A percentile compares a stretch with the other conserved stretches of the same genome.
Conservation (phyloP, 2,329 filamentous ascomycete species). For the Aspergillus tubingensis region DNA sequence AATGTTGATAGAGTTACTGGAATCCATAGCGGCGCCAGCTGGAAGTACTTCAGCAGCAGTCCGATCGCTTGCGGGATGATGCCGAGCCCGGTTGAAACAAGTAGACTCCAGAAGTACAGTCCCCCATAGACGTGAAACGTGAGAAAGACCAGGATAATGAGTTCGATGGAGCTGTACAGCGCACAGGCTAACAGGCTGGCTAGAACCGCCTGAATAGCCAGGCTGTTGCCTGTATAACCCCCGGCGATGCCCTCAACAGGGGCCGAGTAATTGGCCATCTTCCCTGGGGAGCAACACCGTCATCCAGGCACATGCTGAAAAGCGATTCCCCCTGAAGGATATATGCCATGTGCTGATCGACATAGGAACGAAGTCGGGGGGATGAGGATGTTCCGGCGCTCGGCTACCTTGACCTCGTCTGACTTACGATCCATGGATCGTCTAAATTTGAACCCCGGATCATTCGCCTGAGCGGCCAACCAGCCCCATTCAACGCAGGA, state of each 20-base stretch:
- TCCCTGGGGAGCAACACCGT: background rate
- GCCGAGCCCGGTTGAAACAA: conserved; percentile 46
- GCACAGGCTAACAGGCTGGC: conserved; percentile 48
- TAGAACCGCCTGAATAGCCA: conserved; percentile 44
- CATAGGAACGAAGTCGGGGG: background rate
- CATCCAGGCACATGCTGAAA: background rate
- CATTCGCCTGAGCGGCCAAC: background rate
- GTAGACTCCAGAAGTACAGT: conserved; percentile 53
- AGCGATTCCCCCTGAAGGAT: background rate
- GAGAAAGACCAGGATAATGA: conserved; percentile 49
- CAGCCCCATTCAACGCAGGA: background rate
- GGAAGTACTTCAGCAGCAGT: conserved; percentile 49
- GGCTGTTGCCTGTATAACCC: conserved; percentile 32
- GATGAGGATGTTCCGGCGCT: background rate
- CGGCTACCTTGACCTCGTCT: background rate
- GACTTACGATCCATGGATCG: background rate
- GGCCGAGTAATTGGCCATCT: conserved; percentile 10
- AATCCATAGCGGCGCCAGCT: conserved; percentile 31
- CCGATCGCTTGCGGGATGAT: conserved; percentile 48
- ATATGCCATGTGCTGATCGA: background rate
- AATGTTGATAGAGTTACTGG: conserved; percentile 47
- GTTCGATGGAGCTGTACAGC: conserved; percentile 52
- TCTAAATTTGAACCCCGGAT: background rate
- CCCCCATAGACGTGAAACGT: conserved; percentile 48
- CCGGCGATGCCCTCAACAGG: conserved; percentile 36